phyloP scores from a whole-genome alignment of 1,284 basidiomycete genomes.

The Ceratobasidium sp. region DNA sequence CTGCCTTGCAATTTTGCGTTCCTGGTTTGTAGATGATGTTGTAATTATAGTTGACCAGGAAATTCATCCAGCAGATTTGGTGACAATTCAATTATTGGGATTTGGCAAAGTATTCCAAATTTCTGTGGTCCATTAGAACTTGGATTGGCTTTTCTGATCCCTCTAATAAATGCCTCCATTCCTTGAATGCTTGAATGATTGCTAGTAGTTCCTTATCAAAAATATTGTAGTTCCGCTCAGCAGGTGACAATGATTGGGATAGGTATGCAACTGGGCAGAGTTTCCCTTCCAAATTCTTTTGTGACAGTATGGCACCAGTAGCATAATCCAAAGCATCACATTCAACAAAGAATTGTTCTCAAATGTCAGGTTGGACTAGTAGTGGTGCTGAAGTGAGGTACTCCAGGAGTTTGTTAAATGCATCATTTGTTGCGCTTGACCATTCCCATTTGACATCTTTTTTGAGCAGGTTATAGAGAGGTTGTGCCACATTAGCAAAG shows the following conservation, averaged over 20 bases:
- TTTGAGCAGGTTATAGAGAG: conserved; percentile 43
- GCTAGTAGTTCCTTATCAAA: no score
- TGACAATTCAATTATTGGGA: conserved; percentile 33
- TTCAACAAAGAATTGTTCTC: no score
- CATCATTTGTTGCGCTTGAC: conserved; percentile 30
- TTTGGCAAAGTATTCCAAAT: conserved; percentile 1
- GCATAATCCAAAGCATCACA: conserved; percentile 26
- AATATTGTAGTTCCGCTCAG: no score
- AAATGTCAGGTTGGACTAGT: conserved; percentile 47
- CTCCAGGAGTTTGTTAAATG: conserved; percentile 45
- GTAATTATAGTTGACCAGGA: conserved; percentile 20
- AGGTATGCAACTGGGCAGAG: conserved; percentile 9
- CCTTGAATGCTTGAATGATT: no score
- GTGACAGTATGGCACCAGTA: conserved; percentile 40
- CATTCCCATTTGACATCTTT: conserved; percentile 41
- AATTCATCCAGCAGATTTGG: conserved; percentile 13
- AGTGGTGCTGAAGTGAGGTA: conserved; percentile 44
- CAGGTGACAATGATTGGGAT: conserved; percentile 29
- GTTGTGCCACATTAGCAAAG: conserved; percentile 44
- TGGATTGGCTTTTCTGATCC: no score
- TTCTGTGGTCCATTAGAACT: no score
- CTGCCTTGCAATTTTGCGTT: neutral
- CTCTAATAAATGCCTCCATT: no score
- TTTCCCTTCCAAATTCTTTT: neutral
- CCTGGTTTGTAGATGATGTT: conserved; percentile 25